Evolutionary conservation across 1,284 basidiomycete species (phyloP).

Genomic region (Thecaphora thlaspeos): DNA sequence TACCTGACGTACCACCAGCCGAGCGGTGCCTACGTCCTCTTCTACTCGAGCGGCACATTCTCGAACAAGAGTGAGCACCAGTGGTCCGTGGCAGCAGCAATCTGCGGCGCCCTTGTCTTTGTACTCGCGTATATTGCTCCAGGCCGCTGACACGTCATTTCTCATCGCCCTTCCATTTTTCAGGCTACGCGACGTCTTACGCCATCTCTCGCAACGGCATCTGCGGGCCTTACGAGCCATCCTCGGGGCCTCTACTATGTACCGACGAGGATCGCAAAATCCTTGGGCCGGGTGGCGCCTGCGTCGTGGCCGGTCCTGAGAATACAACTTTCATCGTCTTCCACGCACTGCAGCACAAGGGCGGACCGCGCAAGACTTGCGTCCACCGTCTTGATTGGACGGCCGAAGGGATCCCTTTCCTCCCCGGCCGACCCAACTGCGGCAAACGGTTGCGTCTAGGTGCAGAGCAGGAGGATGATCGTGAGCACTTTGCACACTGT

Average conservation of each 20-base stretch:
- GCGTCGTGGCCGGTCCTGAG: constrained; percentile 33
- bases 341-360: constrained; percentile 32
- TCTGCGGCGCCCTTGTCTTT: too few species aligned
- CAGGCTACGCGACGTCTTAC: constrained; percentile 37
- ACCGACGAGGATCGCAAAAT: constrained; percentile 30
- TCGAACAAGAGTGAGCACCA: constrained; percentile 17
- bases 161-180: background rate
- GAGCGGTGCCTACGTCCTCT: constrained; percentile 39
- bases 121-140: background rate
- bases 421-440: constrained; percentile 34
- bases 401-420: constrained; percentile 25
- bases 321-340: constrained; percentile 41
- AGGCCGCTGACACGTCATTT: too few species aligned
- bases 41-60: constrained; percentile 44
- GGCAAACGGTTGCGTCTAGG: constrained; percentile 35
- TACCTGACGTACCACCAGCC: constrained; percentile 36
- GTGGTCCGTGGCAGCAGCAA: too few species aligned
- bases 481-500: constrained; percentile 12
- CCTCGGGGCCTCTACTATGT: constrained; percentile 20
- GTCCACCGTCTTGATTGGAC: constrained; percentile 32
- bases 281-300: constrained; percentile 40
- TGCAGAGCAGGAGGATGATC: constrained; percentile 39
- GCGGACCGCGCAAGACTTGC: constrained; percentile 36
- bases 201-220: constrained; percentile 36
- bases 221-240: constrained; percentile 35